Conservation (phyloP, 306 rosid species). For the Psophocarpus tetragonolobus region DNA sequence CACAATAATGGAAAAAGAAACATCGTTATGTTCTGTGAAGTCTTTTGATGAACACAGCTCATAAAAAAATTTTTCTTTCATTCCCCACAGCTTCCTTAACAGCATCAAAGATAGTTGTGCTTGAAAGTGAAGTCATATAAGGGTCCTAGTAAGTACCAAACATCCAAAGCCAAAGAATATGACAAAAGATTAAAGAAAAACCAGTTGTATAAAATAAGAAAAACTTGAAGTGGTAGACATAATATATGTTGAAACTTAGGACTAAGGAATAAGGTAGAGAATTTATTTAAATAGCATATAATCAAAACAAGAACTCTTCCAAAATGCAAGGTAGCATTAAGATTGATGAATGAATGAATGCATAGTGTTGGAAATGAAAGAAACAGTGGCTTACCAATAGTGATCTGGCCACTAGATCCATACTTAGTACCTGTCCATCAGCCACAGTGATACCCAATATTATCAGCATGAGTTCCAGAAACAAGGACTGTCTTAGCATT, state of each 20-base stretch:
- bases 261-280: background rate
- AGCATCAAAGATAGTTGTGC: conserved; percentile 82
- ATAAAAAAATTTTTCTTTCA: conserved; percentile 55
- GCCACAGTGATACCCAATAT: conserved; percentile 86
- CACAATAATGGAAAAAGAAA: conserved; percentile 67
- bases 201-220: background rate
- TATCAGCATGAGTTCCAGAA: conserved; percentile 79
- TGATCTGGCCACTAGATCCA: conserved; percentile 66
- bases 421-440: conserved; percentile 67
- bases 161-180: background rate
- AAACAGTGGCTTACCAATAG: conserved; percentile 48
- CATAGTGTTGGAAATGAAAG: background rate
- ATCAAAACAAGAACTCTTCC: background rate
- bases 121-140: conserved; percentile 38
- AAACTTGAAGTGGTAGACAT: background rate
- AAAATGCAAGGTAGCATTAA: background rate
- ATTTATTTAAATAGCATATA: background rate
- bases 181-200: background rate
- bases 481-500: conserved; percentile 66
- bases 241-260: background rate
- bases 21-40: conserved; percentile 45
- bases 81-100: conserved; percentile 61
- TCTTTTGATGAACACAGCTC: conserved; percentile 50
- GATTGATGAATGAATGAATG: background rate
- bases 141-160: background rate